Evolutionary conservation across 257 asterid species (phyloP).

Genomic region (Solanum appendiculatum): DNA sequence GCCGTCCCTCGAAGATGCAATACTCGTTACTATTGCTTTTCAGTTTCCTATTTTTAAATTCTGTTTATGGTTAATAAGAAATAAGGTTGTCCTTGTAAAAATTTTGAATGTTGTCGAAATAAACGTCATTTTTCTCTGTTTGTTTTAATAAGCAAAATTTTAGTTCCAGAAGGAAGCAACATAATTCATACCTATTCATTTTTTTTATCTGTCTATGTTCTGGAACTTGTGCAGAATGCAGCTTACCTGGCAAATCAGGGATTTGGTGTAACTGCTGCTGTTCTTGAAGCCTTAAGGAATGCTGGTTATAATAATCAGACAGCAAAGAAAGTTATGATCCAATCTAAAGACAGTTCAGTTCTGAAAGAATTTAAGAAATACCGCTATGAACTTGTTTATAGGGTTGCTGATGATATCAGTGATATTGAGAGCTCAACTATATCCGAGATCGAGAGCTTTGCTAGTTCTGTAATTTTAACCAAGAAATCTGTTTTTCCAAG

Average conservation of each 20-base stretch:
- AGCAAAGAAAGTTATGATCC: conserved; percentile 50
- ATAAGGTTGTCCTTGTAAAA: neutral
- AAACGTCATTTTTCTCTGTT: neutral
- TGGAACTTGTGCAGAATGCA: conserved; percentile 46
- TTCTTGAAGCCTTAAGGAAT: conserved; percentile 38
- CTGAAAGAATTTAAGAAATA: conserved; percentile 33
- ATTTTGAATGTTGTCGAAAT: neutral
- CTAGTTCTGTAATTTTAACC: conserved; percentile 50
- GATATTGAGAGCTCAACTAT: conserved; percentile 56
- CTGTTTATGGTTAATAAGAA: neutral
- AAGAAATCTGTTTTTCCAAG: conserved; percentile 50
- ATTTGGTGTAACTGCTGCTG: conserved; percentile 48
- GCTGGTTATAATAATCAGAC: conserved; percentile 42
- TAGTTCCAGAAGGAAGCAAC: neutral
- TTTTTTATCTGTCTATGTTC: neutral
- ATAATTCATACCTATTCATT: neutral
- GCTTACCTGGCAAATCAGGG: conserved; percentile 67
- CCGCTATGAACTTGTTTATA: conserved; percentile 54
- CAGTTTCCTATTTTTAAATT: neutral
- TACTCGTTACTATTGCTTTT: neutral
- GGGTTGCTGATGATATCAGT: conserved; percentile 35
- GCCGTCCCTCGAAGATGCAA: no score
- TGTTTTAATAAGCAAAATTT: neutral
- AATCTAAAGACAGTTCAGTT: conserved; percentile 59
- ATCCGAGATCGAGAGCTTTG: conserved; percentile 41